Conservation (phyloP, 371 early-diverging fungal species). For the Racocetra persica region DNA sequence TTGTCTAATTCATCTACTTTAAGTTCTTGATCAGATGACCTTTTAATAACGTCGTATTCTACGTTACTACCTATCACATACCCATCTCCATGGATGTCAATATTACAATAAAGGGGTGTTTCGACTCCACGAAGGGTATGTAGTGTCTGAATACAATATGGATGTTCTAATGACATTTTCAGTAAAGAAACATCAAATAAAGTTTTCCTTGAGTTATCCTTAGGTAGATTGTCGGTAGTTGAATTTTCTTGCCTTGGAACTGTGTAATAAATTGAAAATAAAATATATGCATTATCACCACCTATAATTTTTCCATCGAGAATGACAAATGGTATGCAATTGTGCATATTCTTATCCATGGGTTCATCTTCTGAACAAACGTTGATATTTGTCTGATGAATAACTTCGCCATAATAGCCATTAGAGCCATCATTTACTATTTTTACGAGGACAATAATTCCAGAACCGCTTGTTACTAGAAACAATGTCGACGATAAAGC, state of each 20-base stretch:
- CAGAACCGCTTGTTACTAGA: conserved; percentile 50
- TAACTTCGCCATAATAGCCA: conserved; percentile 45
- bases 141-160: conserved; percentile 21
- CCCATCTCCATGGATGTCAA: conserved; percentile 55
- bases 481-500: conserved; percentile 49
- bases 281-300: conserved; percentile 20
- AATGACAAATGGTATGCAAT: conserved; percentile 45
- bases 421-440: conserved; percentile 30
- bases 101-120: conserved; percentile 70
- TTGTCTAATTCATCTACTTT: background rate
- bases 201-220: conserved; percentile 43
- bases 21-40: conserved; percentile 42
- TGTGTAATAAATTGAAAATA: conserved; percentile 46
- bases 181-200: conserved; percentile 50
- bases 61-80: conserved; percentile 63
- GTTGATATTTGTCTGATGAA: conserved; percentile 41
- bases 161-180: conserved; percentile 39
- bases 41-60: conserved; percentile 46
- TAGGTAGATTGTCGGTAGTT: conserved; percentile 24
- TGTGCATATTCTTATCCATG: background rate
- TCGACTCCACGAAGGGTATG: conserved; percentile 68
- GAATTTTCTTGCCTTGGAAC: conserved; percentile 35
- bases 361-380: background rate
- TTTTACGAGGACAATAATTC: conserved; percentile 46
- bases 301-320: conserved; percentile 51